Percentiles rank a stretch among this genome's conserved stretches.
These are phyloP conservation scores for Vigna angularis DNA, from an alignment of 306 rosid species.

Conservation along the genomic window DNA sequence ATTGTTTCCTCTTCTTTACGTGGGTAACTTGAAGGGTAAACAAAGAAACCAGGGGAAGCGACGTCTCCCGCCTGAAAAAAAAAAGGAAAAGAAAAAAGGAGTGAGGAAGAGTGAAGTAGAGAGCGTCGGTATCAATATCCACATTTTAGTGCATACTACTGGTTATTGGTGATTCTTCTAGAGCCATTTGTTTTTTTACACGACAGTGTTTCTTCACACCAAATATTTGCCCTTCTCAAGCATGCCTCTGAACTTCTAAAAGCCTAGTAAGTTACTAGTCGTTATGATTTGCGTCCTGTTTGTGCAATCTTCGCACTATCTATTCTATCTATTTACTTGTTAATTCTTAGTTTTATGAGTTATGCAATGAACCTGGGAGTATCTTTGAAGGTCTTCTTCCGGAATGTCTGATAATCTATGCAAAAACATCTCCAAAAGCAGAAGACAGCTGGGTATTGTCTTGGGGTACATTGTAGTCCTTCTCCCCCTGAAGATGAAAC, in stretches of 20 bases:
- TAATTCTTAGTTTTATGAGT: constrained; percentile 17
- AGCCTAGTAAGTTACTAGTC: constrained; percentile 63
- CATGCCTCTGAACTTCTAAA: constrained; percentile 77
- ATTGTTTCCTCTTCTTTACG: constrained; percentile 6
- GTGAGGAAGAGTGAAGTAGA: not conserved
- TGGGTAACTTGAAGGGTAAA: not conserved
- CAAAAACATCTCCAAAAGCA: constrained; percentile 88
- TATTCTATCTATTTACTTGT: constrained; percentile 24
- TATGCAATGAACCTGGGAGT: constrained; percentile 77
- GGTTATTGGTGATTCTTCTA: constrained; percentile 10
- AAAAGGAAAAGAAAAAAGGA: not conserved
- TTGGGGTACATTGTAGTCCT: constrained; percentile 74
- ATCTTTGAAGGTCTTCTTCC: constrained; percentile 92
- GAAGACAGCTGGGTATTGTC: constrained; percentile 96
- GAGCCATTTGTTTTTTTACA: constrained; percentile 3
- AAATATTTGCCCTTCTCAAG: constrained; percentile 41
- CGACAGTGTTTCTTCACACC: constrained; percentile 4
- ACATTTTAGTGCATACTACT: constrained; percentile 9
- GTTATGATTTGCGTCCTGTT: constrained; percentile 31
- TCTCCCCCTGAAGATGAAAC: constrained; percentile 82
- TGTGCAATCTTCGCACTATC: not conserved
- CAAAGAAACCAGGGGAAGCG: constrained; percentile 5
- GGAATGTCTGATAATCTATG: constrained; percentile 77
- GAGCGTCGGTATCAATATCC: not conserved
- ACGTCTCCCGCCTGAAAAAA: not conserved